phyloP scores from a whole-genome alignment of 2,329 filamentous ascomycete genomes.

The Lojkania enalia region DNA sequence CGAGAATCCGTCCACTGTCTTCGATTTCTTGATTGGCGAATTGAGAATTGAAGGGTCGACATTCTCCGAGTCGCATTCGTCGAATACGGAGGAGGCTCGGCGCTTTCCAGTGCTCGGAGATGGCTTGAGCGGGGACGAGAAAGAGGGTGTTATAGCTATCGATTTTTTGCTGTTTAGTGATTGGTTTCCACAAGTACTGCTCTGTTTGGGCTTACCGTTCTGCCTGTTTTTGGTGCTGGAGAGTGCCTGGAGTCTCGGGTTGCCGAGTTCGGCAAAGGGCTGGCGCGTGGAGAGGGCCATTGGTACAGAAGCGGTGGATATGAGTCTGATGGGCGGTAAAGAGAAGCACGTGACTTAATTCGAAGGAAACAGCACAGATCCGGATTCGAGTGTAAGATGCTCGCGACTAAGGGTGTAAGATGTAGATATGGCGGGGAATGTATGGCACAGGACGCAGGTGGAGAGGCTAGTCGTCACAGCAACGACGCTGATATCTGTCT shows the following conservation, averaged over 20 bases:
- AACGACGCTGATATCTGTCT: conserved; percentile 8
- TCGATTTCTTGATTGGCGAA: conserved; percentile 58
- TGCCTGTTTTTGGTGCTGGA: conserved; percentile 79
- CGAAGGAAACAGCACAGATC: conserved; percentile 7
- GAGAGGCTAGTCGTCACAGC: conserved; percentile 10
- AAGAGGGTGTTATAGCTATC: conserved; percentile 36
- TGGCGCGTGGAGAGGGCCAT: conserved; percentile 61
- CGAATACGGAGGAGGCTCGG: conserved; percentile 48
- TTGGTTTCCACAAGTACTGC: conserved; percentile 1
- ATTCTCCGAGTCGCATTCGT: conserved; percentile 61
- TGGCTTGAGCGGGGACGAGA: conserved; percentile 40
- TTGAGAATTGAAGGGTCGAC: conserved; percentile 57
- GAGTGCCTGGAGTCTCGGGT: conserved; percentile 69
- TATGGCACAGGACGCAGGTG: background rate
- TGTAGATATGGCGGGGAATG: conserved; percentile 1
- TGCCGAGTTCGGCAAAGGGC: conserved; percentile 74
- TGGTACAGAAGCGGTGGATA: conserved; percentile 8
- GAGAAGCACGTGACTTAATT: background rate
- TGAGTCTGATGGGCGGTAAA: conserved; percentile 5
- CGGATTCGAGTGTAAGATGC: conserved; percentile 1
- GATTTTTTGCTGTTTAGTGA: conserved; percentile 25
- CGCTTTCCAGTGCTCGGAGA: conserved; percentile 49
- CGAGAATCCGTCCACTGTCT: conserved; percentile 44
- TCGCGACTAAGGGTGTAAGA: background rate
- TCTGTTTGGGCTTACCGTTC: conserved; percentile 52